Evolutionary conservation across 306 rosid genomes (phyloP).

Genomic region (Quercus bicolor): DNA sequence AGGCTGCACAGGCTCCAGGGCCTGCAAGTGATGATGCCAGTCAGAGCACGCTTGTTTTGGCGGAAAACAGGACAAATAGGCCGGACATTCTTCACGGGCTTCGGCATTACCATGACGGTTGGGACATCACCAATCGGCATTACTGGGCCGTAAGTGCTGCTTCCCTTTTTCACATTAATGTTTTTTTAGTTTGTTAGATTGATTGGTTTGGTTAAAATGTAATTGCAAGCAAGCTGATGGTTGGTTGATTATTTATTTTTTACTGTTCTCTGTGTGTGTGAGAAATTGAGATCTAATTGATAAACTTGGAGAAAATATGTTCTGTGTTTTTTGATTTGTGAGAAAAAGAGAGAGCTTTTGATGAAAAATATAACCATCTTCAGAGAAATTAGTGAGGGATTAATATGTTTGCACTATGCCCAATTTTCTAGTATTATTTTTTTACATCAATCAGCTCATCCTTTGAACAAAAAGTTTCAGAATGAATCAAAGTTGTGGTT

Average conservation of each 20-base stretch:
- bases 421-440: background rate
- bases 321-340: background rate
- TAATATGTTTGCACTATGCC: background rate
- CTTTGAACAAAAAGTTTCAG: background rate
- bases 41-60: slow-evolving; percentile 61
- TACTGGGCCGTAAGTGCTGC: slow-evolving; percentile 90
- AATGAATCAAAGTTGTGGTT: background rate
- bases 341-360: background rate
- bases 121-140: slow-evolving; percentile 76
- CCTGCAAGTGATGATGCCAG: slow-evolving; percentile 37
- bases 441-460: background rate
- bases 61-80: slow-evolving; percentile 75
- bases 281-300: background rate
- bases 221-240: background rate
- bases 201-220: background rate
- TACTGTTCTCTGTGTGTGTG: background rate
- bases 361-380: background rate
- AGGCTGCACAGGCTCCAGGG: slow-evolving; percentile 62
- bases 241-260: background rate
- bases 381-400: background rate
- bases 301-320: background rate
- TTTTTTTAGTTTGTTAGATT: background rate
- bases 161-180: slow-evolving; percentile 4
- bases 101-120: slow-evolving; percentile 66
- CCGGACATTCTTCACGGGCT: slow-evolving; percentile 76